Percentiles rank a stretch among this genome's conserved stretches.
These are phyloP conservation scores for Cavenderia fasciculata DNA, from an alignment of 78 protist species.

Conservation along the genomic window DNA sequence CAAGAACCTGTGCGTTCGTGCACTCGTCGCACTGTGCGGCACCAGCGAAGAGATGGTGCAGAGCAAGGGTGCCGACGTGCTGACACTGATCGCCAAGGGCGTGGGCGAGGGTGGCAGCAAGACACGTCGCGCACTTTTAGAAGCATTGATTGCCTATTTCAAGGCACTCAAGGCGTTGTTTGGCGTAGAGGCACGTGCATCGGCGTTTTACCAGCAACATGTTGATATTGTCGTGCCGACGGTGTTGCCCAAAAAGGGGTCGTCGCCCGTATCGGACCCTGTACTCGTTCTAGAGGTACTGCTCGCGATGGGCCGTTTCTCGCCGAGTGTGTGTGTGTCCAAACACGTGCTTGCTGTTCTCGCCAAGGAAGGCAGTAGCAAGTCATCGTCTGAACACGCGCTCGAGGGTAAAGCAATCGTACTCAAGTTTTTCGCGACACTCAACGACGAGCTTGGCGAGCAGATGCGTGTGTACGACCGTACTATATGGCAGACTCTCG, in stretches of 20 bases:
- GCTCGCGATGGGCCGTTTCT: slow-evolving; percentile 47
- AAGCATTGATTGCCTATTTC: slow-evolving; percentile 15
- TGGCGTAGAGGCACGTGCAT: slow-evolving; percentile 15
- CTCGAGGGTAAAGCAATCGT: slow-evolving; percentile 22
- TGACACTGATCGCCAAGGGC: neutral
- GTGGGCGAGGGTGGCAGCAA: slow-evolving; percentile 1
- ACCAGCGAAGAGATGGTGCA: slow-evolving; percentile 1
- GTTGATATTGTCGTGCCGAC: slow-evolving; percentile 16
- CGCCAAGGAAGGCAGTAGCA: neutral
- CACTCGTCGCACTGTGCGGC: slow-evolving; percentile 22
- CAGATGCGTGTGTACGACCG: slow-evolving; percentile 41
- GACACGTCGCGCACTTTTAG: slow-evolving; percentile 5
- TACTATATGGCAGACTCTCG: slow-evolving; percentile 30
- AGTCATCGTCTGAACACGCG: slow-evolving; percentile 9
- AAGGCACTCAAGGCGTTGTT: slow-evolving; percentile 10
- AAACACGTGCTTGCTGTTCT: slow-evolving; percentile 12
- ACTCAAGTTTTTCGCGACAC: slow-evolving; percentile 1
- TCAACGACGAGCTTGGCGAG: slow-evolving; percentile 32
- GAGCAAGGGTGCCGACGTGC: slow-evolving; percentile 14
- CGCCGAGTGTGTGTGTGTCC: neutral
- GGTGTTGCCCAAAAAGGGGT: slow-evolving; percentile 7
- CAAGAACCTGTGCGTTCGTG: slow-evolving; percentile 20
- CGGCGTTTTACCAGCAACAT: slow-evolving; percentile 33
- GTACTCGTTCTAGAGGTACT: slow-evolving; percentile 24
- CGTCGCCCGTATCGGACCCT: neutral